phyloP scores from a whole-genome alignment of 108 stramenopile genomes.

The Nitzschia sp. region DNA sequence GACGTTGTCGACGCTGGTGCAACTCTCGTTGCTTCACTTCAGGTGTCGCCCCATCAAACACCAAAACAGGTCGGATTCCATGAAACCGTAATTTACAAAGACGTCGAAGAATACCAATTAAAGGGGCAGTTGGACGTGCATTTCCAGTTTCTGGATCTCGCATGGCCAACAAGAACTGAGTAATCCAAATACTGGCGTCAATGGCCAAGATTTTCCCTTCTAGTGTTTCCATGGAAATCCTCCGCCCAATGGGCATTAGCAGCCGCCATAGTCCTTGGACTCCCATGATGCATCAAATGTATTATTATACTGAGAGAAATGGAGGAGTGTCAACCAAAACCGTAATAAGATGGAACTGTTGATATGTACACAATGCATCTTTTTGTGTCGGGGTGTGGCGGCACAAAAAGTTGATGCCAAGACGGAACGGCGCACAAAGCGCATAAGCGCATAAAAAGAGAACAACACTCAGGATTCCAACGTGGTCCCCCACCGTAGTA shows the following conservation, averaged over 20 bases:
- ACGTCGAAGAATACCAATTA: slow-evolving; percentile 91
- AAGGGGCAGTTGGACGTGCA: slow-evolving; percentile 84
- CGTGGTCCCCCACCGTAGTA: slow-evolving; percentile 7
- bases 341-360: too few species aligned
- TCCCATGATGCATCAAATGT: slow-evolving; percentile 59
- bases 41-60: slow-evolving; percentile 97
- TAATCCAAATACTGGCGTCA: slow-evolving; percentile 96
- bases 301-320: too few species aligned
- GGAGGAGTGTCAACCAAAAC: too few species aligned
- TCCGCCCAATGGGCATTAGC: slow-evolving; percentile 90
- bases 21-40: slow-evolving; percentile 87
- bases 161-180: slow-evolving; percentile 97
- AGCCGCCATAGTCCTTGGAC: slow-evolving; percentile 92
- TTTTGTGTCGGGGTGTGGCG: too few species aligned
- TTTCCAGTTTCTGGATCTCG: slow-evolving; percentile 86
- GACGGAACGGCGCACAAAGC: too few species aligned
- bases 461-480: slow-evolving; percentile 1
- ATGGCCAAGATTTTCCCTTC: slow-evolving; percentile 93
- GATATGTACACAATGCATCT: too few species aligned
- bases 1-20: slow-evolving; percentile 48
- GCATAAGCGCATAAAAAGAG: background rate
- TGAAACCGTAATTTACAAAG: slow-evolving; percentile 92
- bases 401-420: too few species aligned
- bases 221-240: slow-evolving; percentile 94
- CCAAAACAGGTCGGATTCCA: slow-evolving; percentile 93